Conservation (phyloP, 106 monocot species). For the Dioscorea zingiberensis region DNA sequence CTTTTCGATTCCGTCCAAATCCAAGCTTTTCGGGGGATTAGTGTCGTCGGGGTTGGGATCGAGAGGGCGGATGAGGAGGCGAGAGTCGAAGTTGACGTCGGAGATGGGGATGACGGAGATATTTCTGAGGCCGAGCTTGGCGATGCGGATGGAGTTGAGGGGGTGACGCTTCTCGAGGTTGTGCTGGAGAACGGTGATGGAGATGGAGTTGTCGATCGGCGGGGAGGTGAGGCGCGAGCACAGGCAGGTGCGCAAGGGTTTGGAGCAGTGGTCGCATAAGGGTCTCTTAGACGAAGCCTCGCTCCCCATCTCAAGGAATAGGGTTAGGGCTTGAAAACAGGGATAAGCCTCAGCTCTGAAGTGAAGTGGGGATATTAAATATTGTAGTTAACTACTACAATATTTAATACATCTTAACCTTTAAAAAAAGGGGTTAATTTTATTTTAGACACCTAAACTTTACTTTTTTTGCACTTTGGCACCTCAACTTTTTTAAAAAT, state of each 20-base stretch:
- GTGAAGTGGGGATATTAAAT: no score
- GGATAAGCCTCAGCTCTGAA: no score
- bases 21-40: background rate
- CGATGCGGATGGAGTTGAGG: conserved; percentile 73
- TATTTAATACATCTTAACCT: no score
- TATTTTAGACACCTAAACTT: no score
- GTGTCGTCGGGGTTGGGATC: background rate
- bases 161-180: conserved; percentile 58
- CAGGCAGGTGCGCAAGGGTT: conserved; percentile 63
- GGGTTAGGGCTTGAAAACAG: background rate
- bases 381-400: no score
- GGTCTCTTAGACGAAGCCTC: conserved; percentile 24
- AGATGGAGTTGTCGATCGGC: conserved; percentile 64
- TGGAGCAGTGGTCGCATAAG: conserved; percentile 63
- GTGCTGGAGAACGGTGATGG: conserved; percentile 78
- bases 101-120: conserved; percentile 40
- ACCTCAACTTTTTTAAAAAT: no score
- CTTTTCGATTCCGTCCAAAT: background rate
- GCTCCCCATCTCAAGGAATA: conserved; percentile 18
- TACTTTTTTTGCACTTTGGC: no score
- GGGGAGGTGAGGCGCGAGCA: conserved; percentile 54
- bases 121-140: conserved; percentile 55
- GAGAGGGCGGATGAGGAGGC: conserved; percentile 46
- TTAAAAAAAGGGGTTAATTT: no score
- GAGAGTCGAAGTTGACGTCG: conserved; percentile 54